These are phyloP conservation scores for Penicillium flavigenum DNA, from an alignment of 495 filamentous ascomycete species.

Conservation along the genomic window DNA sequence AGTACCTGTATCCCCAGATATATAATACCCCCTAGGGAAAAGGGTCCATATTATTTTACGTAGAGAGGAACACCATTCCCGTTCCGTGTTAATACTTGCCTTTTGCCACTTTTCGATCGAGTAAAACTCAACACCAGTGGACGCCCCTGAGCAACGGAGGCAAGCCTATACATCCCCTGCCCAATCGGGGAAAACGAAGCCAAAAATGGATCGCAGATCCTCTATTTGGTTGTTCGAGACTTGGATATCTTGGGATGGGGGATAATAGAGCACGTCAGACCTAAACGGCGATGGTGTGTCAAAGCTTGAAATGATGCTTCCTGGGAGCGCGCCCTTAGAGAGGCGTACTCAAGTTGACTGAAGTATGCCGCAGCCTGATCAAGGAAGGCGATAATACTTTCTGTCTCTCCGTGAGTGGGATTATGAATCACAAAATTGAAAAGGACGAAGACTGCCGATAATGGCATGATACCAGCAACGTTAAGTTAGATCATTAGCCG, in stretches of 20 bases:
- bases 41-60: too few species aligned
- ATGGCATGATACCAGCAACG: slow-evolving; percentile 19
- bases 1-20: too few species aligned
- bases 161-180: not conserved
- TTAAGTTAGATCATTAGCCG: not conserved
- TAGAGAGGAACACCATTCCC: too few species aligned
- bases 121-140: not conserved
- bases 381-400: slow-evolving; percentile 32
- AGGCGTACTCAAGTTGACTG: slow-evolving; percentile 13
- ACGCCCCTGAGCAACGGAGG: not conserved
- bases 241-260: not conserved
- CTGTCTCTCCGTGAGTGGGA: slow-evolving; percentile 30
- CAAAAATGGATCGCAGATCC: not conserved
- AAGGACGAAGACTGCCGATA: slow-evolving; percentile 31
- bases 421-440: slow-evolving; percentile 37
- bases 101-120: not conserved
- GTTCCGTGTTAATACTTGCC: not conserved
- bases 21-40: too few species aligned
- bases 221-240: not conserved
- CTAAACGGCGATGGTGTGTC: not conserved
- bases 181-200: not conserved
- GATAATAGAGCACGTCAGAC: not conserved
- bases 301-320: slow-evolving; percentile 18
- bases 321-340: slow-evolving; percentile 29
- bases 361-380: slow-evolving; percentile 32